These are phyloP conservation scores for Chondrus crispus DNA, from an alignment of 23 red algal species.

Conservation along the genomic window DNA sequence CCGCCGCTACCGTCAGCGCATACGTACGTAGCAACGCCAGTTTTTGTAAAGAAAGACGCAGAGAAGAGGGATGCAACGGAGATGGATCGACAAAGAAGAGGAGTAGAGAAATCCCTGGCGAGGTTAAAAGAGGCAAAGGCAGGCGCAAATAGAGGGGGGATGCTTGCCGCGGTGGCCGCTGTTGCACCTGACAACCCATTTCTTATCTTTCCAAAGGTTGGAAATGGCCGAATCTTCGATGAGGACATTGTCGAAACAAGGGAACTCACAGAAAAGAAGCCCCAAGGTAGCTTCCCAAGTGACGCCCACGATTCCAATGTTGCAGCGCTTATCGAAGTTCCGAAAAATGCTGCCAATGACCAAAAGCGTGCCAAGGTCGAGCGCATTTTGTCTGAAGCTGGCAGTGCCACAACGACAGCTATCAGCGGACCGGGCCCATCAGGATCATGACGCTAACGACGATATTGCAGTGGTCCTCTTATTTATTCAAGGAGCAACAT, in stretches of 20 bases:
- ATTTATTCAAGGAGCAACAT: too few species aligned
- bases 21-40: conserved; percentile 60
- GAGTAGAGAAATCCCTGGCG: conserved; percentile 42
- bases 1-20: conserved; percentile 47
- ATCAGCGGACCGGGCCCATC: too few species aligned
- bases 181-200: conserved; percentile 38
- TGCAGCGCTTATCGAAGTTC: background rate
- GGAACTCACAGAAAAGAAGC: conserved; percentile 6
- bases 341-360: conserved; percentile 9
- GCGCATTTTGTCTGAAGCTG: conserved; percentile 39
- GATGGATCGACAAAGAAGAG: background rate
- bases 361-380: conserved; percentile 37
- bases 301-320: conserved; percentile 20
- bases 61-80: background rate
- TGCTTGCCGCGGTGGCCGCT: background rate
- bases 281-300: background rate
- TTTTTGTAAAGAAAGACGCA: background rate
- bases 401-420: too few species aligned
- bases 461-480: too few species aligned
- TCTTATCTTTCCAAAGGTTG: conserved; percentile 10
- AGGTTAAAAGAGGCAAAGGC: conserved; percentile 27
- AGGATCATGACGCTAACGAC: too few species aligned
- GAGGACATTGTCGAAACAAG: conserved; percentile 24
- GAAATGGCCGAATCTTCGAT: conserved; percentile 10
- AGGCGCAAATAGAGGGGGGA: background rate